A percentile compares a stretch with the other conserved stretches of the same genome.
These are phyloP conservation scores for Fusarium secorum DNA, from an alignment of 2,329 filamentous ascomycete species.

Conservation along the genomic window DNA sequence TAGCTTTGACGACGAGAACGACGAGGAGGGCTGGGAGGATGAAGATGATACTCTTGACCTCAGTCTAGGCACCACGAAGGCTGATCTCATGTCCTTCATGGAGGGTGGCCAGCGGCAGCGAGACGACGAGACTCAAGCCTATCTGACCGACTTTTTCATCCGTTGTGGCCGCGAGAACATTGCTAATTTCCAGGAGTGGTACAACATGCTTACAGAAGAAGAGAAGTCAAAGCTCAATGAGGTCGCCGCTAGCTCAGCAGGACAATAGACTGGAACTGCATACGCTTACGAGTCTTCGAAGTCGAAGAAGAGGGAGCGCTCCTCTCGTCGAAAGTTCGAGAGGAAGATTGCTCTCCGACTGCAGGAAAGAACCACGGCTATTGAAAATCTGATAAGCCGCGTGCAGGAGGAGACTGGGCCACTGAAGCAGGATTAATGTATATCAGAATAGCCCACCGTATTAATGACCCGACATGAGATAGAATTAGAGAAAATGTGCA, in stretches of 20 bases:
- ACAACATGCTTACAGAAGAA: slow-evolving; percentile 61
- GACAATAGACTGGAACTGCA: slow-evolving; percentile 38
- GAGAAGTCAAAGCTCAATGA: slow-evolving; percentile 66
- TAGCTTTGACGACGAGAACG: slow-evolving; percentile 69
- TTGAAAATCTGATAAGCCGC: neutral
- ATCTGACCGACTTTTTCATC: slow-evolving; percentile 83
- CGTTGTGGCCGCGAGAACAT: slow-evolving; percentile 63
- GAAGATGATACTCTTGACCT: slow-evolving; percentile 80
- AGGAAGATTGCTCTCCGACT: neutral
- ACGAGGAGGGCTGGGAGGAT: slow-evolving; percentile 90
- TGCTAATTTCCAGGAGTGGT: slow-evolving; percentile 65
- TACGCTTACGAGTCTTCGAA: neutral
- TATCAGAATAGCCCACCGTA: slow-evolving; percentile 1
- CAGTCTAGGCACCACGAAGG: slow-evolving; percentile 71
- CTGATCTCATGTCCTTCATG: slow-evolving; percentile 81
- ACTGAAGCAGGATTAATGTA: neutral
- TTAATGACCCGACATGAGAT: slow-evolving; percentile 39
- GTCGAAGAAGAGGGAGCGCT: neutral
- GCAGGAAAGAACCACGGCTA: neutral
- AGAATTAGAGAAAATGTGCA: slow-evolving; percentile 28
- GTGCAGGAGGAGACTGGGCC: slow-evolving; percentile 1
- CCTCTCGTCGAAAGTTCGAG: slow-evolving; percentile 9
- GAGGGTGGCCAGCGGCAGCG: slow-evolving; percentile 70
- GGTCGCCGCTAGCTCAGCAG: slow-evolving; percentile 54
- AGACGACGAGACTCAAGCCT: slow-evolving; percentile 91